Evolutionary conservation across 768 basidiomycete genomes (phyloP).

Genomic region (Tulasnella sp.): DNA sequence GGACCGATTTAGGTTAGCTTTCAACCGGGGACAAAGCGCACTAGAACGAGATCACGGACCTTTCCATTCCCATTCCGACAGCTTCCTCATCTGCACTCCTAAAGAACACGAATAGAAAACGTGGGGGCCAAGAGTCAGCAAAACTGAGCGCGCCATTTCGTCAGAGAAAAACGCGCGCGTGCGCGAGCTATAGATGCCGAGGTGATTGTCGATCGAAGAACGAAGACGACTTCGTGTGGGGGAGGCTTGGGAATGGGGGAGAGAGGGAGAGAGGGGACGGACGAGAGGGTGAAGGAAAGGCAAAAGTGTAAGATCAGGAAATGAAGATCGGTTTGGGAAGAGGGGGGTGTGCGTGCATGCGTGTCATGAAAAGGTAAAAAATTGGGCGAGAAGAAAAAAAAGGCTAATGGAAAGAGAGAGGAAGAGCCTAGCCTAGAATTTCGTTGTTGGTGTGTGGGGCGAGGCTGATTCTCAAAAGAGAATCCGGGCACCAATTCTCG

Average conservation of each 20-base stretch:
- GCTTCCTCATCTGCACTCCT: conserved; percentile 20
- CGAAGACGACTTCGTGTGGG: background rate
- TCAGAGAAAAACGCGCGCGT: too few relatives aligned
- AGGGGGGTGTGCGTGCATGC: background rate
- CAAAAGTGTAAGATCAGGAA: background rate
- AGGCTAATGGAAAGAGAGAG: background rate
- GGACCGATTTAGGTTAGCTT: background rate
- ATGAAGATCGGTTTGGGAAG: background rate
- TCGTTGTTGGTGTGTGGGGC: background rate
- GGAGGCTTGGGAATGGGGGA: background rate
- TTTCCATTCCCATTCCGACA: conserved; percentile 20
- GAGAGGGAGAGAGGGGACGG: background rate
- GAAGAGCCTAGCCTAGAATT: background rate
- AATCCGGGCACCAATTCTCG: background rate
- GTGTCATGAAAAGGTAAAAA: background rate
- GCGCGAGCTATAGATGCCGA: background rate
- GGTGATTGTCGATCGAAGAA: background rate
- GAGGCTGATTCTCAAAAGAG: background rate
- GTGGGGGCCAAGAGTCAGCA: background rate
- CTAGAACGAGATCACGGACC: background rate
- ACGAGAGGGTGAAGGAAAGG: background rate
- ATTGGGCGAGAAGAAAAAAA: background rate
- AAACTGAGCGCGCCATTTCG: background rate
- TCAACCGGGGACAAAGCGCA: background rate
- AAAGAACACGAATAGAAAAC: conserved; percentile 1